A percentile compares a stretch with the other conserved stretches of the same genome.
These are phyloP conservation scores for Achlya hypogyna DNA, from an alignment of 352 stramenopile genomes.

Conservation along the genomic window DNA sequence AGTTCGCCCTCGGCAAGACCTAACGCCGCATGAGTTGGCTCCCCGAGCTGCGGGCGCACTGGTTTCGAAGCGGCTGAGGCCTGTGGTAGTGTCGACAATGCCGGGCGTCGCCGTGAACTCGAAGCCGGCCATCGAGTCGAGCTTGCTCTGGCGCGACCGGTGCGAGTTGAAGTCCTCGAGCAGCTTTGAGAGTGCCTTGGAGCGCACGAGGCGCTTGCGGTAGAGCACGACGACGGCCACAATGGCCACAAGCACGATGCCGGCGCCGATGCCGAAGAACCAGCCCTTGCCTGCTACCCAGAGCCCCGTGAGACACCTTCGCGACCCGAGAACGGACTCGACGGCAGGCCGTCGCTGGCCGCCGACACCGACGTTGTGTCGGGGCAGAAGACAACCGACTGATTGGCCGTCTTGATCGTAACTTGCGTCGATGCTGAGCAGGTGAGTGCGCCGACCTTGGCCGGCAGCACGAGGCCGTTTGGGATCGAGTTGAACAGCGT, in stretches of 20 bases:
- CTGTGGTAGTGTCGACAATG: background rate
- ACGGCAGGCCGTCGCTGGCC: background rate
- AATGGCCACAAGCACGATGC: background rate
- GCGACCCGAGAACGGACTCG: background rate
- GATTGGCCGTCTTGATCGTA: background rate
- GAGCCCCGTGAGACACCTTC: background rate
- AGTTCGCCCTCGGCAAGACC: background rate
- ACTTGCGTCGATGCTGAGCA: background rate
- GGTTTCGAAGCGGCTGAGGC: background rate
- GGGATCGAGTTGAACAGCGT: background rate
- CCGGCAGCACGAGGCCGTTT: background rate
- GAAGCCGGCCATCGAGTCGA: background rate
- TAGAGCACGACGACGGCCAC: background rate
- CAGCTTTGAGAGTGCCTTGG: background rate
- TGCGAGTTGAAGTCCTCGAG: slow-evolving; percentile 1
- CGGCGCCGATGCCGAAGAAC: background rate
- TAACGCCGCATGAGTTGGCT: background rate
- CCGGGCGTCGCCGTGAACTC: background rate
- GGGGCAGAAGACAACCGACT: background rate
- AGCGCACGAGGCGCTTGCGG: slow-evolving; percentile 3
- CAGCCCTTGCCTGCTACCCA: background rate
- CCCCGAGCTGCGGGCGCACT: background rate
- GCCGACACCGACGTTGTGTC: background rate
- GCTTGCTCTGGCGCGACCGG: slow-evolving; percentile 1
- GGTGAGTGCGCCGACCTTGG: background rate